Percentiles rank a stretch among this genome's conserved stretches.
These are phyloP conservation scores for Nidularia sp. DNA, from an alignment of 768 basidiomycete species.

Conservation along the genomic window DNA sequence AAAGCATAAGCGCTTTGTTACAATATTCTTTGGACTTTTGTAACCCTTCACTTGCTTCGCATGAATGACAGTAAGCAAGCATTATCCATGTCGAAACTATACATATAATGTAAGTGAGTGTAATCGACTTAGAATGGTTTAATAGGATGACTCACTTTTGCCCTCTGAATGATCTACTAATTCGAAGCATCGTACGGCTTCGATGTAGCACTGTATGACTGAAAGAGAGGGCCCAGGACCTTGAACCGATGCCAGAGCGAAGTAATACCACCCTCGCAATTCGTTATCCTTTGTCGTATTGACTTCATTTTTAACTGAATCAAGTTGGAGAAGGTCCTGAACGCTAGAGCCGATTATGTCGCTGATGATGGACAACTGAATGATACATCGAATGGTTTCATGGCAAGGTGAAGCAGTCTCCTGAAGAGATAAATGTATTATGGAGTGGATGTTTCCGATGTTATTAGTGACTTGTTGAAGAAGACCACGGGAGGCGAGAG, in stretches of 20 bases:
- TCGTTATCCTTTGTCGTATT: neutral
- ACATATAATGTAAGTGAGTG: no score
- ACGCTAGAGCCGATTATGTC: neutral
- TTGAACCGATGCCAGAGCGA: neutral
- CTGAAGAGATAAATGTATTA: neutral
- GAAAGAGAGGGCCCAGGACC: neutral
- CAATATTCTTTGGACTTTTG: neutral
- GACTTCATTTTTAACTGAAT: neutral
- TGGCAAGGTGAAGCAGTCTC: neutral
- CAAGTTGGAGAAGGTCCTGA: neutral
- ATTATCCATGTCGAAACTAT: no score
- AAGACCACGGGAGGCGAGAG: neutral
- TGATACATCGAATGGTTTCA: neutral
- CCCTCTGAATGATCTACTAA: neutral
- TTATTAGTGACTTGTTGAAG: neutral
- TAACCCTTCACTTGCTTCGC: no score
- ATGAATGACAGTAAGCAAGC: no score
- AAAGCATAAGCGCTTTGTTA: neutral
- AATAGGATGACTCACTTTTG: no score
- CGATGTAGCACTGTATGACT: neutral
- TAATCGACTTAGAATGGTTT: no score
- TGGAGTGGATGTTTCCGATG: neutral
- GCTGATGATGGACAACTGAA: neutral
- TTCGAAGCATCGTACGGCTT: neutral
- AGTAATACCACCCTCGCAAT: neutral